These are phyloP conservation scores for Vigna mungo DNA, from an alignment of 306 rosid genomes.

Conservation along the genomic window DNA sequence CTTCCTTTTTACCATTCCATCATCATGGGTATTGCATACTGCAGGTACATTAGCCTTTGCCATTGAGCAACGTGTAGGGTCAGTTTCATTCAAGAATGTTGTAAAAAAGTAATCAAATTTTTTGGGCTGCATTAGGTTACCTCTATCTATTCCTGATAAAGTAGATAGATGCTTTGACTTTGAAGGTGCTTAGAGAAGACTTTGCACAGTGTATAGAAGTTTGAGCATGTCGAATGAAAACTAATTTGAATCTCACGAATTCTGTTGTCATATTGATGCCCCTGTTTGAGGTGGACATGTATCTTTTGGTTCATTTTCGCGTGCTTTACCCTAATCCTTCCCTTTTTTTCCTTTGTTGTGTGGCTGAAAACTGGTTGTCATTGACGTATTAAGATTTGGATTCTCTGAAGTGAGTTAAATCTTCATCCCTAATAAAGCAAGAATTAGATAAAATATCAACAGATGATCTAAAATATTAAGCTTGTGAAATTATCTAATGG, in stretches of 20 bases:
- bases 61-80: constrained; percentile 17
- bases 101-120: constrained; percentile 39
- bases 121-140: constrained; percentile 38
- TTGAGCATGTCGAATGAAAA: constrained; percentile 38
- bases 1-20: constrained; percentile 15
- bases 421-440: neutral
- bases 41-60: constrained; percentile 44
- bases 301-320: constrained; percentile 15
- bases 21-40: constrained; percentile 15
- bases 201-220: constrained; percentile 47
- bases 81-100: constrained; percentile 38
- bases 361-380: neutral
- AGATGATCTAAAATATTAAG: neutral
- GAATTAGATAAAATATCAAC: neutral
- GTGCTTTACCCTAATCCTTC: neutral
- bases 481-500: neutral
- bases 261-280: constrained; percentile 3
- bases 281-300: neutral
- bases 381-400: neutral
- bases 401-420: neutral
- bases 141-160: constrained; percentile 32
- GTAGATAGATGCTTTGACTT: constrained; percentile 41
- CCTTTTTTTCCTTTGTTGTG: neutral
- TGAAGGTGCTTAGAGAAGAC: constrained; percentile 33
- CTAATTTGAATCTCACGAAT: constrained; percentile 25